Base-by-base conservation (phyloP, 2,329 filamentous ascomycete genomes). In the Alternaria solani region DNA sequence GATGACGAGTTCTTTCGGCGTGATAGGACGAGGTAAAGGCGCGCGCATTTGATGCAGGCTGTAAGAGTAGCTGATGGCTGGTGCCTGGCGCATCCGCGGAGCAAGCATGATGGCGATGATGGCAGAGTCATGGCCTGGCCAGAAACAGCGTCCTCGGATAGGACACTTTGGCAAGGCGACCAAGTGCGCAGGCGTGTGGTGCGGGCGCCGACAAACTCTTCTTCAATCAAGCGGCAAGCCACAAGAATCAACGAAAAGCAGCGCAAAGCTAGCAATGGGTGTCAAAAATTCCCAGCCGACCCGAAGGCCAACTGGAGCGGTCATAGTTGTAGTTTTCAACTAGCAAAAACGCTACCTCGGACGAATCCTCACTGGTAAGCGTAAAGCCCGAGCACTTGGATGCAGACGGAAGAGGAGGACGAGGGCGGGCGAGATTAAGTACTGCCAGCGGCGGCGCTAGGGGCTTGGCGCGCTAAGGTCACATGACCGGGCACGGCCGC, bases 331-430 rank as follows among this genome's bases (percentile, higher is more conserved):
- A 91, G 89, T 91, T 91, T 91, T 91, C 89, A 92, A 91, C 89
- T 91, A 92, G 90, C 90, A 92, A 92, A 91, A 92, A 92, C 86
- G 86, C 87, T 86, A 87, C 88, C 89, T 93, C 91, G 88, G 91
- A 92, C 88, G 86, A 88, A 89, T 92, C 90, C 88, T 93, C 90
- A 93, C 88, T 90, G 89, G 87, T 87, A 89, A 87, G 87, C 88
- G 86, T 91, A 90, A 90, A 87, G 89, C 90, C 89, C 88, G 82
- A 89, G 88, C 88, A 90, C 87, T 57, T 56, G 53, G 66, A 67
- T 67, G 43, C 49, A 26, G 57, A 58, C 41, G 7, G 32, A 38
- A 36, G 42, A 49, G 54, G 30, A 54, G 51, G 53, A 58, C 53
- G 56, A 61, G 52, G 59, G 55, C 8, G n/a, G 34, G 25, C 4